Conservation (phyloP, 306 rosid genomes). For the Cyamopsis tetragonoloba region DNA sequence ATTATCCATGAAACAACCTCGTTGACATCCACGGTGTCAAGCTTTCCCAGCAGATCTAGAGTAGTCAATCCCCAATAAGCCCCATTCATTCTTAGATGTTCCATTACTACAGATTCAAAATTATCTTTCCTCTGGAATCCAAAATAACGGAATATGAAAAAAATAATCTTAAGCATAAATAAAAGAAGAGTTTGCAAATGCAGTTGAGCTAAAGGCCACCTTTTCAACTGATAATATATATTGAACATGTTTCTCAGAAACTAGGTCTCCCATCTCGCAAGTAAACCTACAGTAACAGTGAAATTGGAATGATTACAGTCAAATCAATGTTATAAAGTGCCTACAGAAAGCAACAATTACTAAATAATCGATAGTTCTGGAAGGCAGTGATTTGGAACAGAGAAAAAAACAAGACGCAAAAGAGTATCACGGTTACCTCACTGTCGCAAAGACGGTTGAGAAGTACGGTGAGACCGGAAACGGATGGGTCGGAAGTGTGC, state of each 20-base stretch:
- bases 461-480: too few species aligned
- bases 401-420: too few species aligned
- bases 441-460: too few species aligned
- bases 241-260: slow-evolving; percentile 59
- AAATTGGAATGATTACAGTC: background rate
- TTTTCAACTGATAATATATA: slow-evolving; percentile 67
- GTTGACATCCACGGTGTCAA: slow-evolving; percentile 52
- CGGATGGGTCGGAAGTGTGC: too few species aligned
- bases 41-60: slow-evolving; percentile 74
- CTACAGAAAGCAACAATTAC: too few species aligned
- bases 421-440: too few species aligned
- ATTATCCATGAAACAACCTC: slow-evolving; percentile 76
- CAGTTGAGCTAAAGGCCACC: slow-evolving; percentile 55
- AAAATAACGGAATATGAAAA: background rate
- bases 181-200: slow-evolving; percentile 3
- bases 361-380: too few species aligned
- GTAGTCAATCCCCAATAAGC: slow-evolving; percentile 89
- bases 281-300: slow-evolving; percentile 19
- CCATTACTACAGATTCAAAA: slow-evolving; percentile 74
- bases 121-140: slow-evolving; percentile 65
- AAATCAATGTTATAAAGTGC: too few species aligned
- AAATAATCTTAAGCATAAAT: background rate
- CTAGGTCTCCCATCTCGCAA: slow-evolving; percentile 68
- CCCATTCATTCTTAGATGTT: slow-evolving; percentile 89
- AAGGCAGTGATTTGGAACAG: too few species aligned